These are phyloP conservation scores for Schizochytrium sp. DNA, from an alignment of 108 stramenopile species.

Conservation along the genomic window DNA sequence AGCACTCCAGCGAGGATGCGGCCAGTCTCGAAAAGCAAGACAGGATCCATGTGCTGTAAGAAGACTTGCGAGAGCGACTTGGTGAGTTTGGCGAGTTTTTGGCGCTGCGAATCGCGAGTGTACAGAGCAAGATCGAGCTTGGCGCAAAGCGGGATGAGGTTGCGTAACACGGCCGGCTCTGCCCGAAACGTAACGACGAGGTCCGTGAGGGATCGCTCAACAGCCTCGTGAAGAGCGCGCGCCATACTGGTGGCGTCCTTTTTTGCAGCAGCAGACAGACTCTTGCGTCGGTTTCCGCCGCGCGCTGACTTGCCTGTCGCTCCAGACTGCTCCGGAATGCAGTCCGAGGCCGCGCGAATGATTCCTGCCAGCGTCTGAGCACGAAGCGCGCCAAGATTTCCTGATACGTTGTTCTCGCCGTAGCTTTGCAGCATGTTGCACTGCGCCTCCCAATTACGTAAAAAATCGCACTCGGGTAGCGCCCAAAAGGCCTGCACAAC, in stretches of 20 bases:
- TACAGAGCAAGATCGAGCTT: background rate
- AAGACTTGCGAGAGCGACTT: background rate
- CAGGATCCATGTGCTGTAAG: background rate
- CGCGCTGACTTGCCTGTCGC: background rate
- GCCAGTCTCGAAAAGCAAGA: background rate
- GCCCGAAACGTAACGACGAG: background rate
- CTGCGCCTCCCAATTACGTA: background rate
- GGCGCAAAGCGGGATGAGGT: background rate
- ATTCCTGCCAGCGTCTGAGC: background rate
- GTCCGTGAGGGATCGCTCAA: background rate
- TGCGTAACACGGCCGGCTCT: background rate
- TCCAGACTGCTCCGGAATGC: background rate
- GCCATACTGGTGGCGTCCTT: background rate
- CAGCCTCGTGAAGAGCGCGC: background rate
- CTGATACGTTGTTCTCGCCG: background rate
- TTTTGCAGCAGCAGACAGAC: background rate
- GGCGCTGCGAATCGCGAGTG: background rate
- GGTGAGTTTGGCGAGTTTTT: background rate
- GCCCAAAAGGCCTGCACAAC: background rate
- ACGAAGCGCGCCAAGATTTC: background rate
- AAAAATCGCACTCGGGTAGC: background rate
- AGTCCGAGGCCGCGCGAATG: background rate
- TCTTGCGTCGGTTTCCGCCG: background rate
- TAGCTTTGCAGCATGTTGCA: background rate
- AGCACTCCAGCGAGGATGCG: background rate